Evolutionary conservation across 116 monocot species (phyloP), one percentile per base, ranked within the genome.

Genomic region (Zostera marina): DNA sequence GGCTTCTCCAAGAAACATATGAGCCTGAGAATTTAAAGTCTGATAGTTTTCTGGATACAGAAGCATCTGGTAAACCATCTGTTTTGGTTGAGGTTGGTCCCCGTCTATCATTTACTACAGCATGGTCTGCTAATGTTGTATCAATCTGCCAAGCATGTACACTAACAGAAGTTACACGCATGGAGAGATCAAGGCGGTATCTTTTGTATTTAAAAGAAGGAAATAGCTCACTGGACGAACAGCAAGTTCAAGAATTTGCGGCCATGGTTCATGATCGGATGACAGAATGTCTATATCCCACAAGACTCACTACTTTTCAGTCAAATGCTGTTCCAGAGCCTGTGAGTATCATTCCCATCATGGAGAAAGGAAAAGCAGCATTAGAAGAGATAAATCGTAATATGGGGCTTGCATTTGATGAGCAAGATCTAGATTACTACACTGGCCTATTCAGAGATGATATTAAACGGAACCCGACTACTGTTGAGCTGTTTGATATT

Each of bases 361-460:
- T 94, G 32, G 94, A 94, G 61, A 74, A 44, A 59, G 94, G 94
- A 59, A 76, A 70, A 40, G 70, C 73, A 57, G 84, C 85, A 23
- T 58, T 94, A 63, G 80, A 76, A 58, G 81, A 94, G 54, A 84
- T 94, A 38, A 94, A 94, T 72, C 45, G 57, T 23, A 79, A 72
- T 51, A 82, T 94, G 88, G 94, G 94, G 13, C 81, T 94, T 44
- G 94, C 94, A 42, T 94, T 94, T 68, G 94, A 94, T 72, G 85
- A 94, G 9, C 85, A 94, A 44, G 94, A 94, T 67, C 68, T 94
- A 45, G 42, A 85, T 19, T 88, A 87, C 65, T 94, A 88, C 44
- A 88, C 88, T 3, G 47, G 48, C 3, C 81, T 94, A 14, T 94
- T 94, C 26, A 84, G 68, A 51, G 85, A 94, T 68, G 94, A 85